Evolutionary conservation across 768 basidiomycete genomes (phyloP), one percentile per base, ranked within the genome.

Genomic region (Podaxis sp.): DNA sequence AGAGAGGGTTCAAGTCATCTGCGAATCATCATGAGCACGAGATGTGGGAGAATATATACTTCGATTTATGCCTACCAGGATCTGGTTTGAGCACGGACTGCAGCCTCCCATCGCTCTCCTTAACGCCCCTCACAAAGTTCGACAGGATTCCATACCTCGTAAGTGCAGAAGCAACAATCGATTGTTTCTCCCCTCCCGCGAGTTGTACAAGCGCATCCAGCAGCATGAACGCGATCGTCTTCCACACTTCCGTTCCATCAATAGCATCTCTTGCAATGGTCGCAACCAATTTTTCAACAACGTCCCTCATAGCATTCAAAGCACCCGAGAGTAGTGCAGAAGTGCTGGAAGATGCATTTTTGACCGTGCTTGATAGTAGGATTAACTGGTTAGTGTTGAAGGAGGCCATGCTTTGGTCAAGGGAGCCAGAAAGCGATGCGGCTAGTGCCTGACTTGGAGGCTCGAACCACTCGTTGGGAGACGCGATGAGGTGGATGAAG

Each of bases 241-340:
- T 93, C 96, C 96, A 99, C 2, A 98, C 93, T 73, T 98, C 95
- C 17, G 92, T 88, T 6, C 95, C 96, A 66, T 97, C 95, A 58
- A 93, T 91, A 1, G 95, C 95, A 70, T 99, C 96, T n/a, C 93
- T 82, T 22, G 92, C 86, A 41, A 96, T 79, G 40, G 86, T 81
- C 0, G 85, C 76, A 0, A 95, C 80, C 20, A 98, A 75, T 4
- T 89, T 82, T 58, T 96, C 96, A 68, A 89, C 80, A 38, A 79
- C 80, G 4, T 81, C 75, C 67, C 88, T 89, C 71, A 99, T 76
- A 60, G 90, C 78, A 0, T 82, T 74, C 10, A 95, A 71, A 65
- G 88, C 90, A 3, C 88, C 86, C 4, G 74, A 69, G 62, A 91
- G 84, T 28, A 95, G 76, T 0, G 83, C 72, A 17, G 82, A 68